Base-by-base conservation (phyloP, 345 rosid genomes). In the Moricandia moricandioides region DNA sequence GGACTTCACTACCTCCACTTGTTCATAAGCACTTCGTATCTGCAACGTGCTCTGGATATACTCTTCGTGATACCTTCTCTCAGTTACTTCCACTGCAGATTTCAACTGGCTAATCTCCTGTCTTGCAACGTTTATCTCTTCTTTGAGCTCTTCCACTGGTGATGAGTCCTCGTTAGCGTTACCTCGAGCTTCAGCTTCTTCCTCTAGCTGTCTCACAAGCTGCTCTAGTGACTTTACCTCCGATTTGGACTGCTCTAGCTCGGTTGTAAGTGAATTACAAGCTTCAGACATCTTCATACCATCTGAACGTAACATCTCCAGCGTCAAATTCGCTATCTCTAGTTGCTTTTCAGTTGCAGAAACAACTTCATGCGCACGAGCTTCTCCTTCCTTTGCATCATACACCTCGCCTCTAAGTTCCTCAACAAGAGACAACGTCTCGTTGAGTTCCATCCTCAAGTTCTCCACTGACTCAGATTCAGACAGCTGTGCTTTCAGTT, bases 31-130 rank as follows among this genome's bases (percentile, higher is more conserved):
- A 68, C 83, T 84, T 83, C 93, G 77, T 30, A 92, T 92, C 82
- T 92, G 97, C 82, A 95, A 69, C 4, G 92, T 88, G 85, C 97
- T 90, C 30, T 78, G 95, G 31, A 94, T 88, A 67, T 90, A 90
- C 82, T 91, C 97, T 77, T 90, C 96, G 62, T 94, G 96, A 74
- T 91, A 91, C 81, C 93, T 82, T 8, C 82, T 73, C 85, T 95
- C 99, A 8, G 92, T 85, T 10, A 84, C 87, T 82, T 86, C 93
- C 17, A 94, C 68, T 58, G 87, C 89, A 24, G 89, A 83, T 81
- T 82, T 87, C 80, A 94, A 69, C 16, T 89, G 94, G 21, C 76
- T 74, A 67, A 86, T 80, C 87, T 91, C 97, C 49, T 64, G 60
- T 58, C 85, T 88, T 24, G 87, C 82, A 29, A 9, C 35, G 77